Evolutionary conservation across 345 rosid genomes (phyloP), one percentile per base, ranked within the genome.

Genomic region (Bretschneidera sinensis): DNA sequence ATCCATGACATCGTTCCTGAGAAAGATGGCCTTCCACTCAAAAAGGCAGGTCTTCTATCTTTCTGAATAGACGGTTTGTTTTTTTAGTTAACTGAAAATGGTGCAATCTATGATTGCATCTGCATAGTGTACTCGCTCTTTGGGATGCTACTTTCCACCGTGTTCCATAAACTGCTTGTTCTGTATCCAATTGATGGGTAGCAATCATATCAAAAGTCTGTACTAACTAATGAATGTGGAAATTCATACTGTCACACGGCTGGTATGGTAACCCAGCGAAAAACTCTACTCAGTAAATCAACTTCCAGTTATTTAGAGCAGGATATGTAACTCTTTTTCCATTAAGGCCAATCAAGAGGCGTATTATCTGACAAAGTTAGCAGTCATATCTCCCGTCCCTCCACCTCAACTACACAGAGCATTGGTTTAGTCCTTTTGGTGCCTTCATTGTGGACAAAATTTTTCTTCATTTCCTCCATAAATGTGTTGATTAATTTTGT

Each of bases 1-100:
- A 92, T 92, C 70, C 99, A 92, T 64, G 90, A 83, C 45, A 83
- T 87, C 66, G 72, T 72, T 60, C 99, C 99, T 39, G 97, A 86
- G 68, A 92, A 84, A 74, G 97, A 78, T 65, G 88, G 92, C 63
- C 86, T 83, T 74, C 79, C 89, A 17, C 83, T 92, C 18, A 92
- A 81, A 78, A 90, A 90, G 96, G 99, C 78, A 76, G 34, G 71
- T 62, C 17, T 56, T 64, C 62, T 28, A 5, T 59, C 56, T 50
- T 62, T 63, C 50, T 60, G 23, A 59, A 47, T 43, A 22, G 59
- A 43, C 62, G 43, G 53, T 76, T 66, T 70, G 31, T 62, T 57
- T n/a, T 50, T 56, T 49, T 25, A 20, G 20, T 55, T 61, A 49
- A 35, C 59, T 62, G 33, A 54, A 31, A 33, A 8, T 52, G 43